A percentile compares a stretch with the other conserved stretches of the same genome.
These are phyloP conservation scores for Immersiella caudata DNA, from an alignment of 495 filamentous ascomycete genomes.

Conservation along the genomic window DNA sequence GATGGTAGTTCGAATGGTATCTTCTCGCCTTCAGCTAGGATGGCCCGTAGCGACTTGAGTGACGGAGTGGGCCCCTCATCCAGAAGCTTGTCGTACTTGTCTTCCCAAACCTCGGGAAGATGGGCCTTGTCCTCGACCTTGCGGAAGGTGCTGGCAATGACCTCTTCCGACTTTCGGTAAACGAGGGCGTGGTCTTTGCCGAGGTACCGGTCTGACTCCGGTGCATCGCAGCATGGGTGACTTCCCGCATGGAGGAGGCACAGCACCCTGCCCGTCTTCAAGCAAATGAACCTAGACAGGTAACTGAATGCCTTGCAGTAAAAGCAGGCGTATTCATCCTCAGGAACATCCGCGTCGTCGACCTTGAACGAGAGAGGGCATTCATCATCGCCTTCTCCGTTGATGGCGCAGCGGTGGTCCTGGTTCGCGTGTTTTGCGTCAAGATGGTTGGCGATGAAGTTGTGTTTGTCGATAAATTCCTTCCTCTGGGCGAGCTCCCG, in stretches of 20 bases:
- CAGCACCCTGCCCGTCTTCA: constrained; percentile 72
- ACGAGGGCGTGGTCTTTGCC: constrained; percentile 68
- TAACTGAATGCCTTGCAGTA: constrained; percentile 93
- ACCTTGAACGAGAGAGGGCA: constrained; percentile 52
- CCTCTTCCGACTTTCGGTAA: constrained; percentile 76
- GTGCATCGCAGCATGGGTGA: constrained; percentile 74
- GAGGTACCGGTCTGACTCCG: constrained; percentile 60
- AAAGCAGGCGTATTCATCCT: constrained; percentile 87
- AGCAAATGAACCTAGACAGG: constrained; percentile 85
- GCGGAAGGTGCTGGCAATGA: constrained; percentile 63
- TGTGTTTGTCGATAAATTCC: constrained; percentile 67
- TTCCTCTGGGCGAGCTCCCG: constrained; percentile 71
- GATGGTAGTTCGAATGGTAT: constrained; percentile 92
- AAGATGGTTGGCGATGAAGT: constrained; percentile 55
- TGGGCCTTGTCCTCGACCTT: constrained; percentile 85
- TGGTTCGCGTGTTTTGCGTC: constrained; percentile 45
- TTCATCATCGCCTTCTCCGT: constrained; percentile 41
- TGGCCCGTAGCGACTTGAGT: constrained; percentile 79
- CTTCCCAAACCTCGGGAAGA: constrained; percentile 85
- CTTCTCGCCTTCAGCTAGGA: constrained; percentile 93
- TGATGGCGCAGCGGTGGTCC: constrained; percentile 46
- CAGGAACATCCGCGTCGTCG: constrained; percentile 74
- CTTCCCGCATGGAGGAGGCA: constrained; percentile 78
- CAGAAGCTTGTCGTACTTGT: constrained; percentile 83
- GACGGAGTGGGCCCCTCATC: constrained; percentile 81